These are phyloP conservation scores for Phytophthora sojae DNA, from an alignment of 352 stramenopile species.

Conservation along the genomic window DNA sequence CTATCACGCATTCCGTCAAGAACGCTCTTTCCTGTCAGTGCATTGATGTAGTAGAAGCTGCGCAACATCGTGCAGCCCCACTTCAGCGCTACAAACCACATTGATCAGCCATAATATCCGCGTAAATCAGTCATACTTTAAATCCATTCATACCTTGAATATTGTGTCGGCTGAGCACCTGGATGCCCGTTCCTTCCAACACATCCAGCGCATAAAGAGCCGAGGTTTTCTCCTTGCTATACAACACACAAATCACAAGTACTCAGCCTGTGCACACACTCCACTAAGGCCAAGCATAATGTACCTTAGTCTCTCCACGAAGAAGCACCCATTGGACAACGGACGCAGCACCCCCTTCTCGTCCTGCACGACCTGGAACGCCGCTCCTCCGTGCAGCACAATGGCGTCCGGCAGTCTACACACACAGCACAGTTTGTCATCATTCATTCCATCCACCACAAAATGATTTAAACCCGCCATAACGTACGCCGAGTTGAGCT, in stretches of 20 bases:
- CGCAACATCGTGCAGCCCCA: slow-evolving; percentile 84
- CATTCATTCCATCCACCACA: neutral
- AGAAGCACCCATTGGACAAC: slow-evolving; percentile 77
- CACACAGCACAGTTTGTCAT: neutral
- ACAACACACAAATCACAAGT: neutral
- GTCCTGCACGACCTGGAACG: slow-evolving; percentile 74
- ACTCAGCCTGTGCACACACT: neutral
- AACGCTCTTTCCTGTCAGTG: slow-evolving; percentile 63
- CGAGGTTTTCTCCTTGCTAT: slow-evolving; percentile 73
- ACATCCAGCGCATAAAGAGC: slow-evolving; percentile 78
- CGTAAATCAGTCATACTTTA: neutral
- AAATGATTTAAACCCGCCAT: neutral
- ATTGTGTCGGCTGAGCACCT: slow-evolving; percentile 80
- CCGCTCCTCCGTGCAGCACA: slow-evolving; percentile 74
- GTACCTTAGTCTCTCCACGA: slow-evolving; percentile 81
- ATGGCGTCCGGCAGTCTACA: slow-evolving; percentile 67
- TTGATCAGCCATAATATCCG: neutral
- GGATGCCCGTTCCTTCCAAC: slow-evolving; percentile 75
- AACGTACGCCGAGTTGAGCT: slow-evolving; percentile 64
- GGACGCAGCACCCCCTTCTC: slow-evolving; percentile 55
- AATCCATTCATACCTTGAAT: slow-evolving; percentile 56
- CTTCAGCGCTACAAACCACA: slow-evolving; percentile 61
- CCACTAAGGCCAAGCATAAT: slow-evolving; percentile 7
- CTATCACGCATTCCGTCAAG: slow-evolving; percentile 67
- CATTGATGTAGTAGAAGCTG: slow-evolving; percentile 85